Base-by-base conservation (phyloP, 2,329 filamentous ascomycete species). In the Aphanoascus verrucosus region DNA sequence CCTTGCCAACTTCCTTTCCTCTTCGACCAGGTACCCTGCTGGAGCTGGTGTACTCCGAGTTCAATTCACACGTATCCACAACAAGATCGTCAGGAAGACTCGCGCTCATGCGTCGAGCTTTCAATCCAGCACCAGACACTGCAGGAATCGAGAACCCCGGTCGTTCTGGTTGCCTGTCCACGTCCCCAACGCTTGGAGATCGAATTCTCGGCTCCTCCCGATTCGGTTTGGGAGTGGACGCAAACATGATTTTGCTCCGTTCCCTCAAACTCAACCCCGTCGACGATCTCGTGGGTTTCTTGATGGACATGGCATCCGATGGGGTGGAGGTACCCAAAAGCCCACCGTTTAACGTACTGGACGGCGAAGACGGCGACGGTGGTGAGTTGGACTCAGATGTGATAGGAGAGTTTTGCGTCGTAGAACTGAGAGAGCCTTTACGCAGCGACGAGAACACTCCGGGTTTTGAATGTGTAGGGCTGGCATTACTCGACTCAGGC, bases 1-100 rank as follows among this genome's bases (percentile, higher is more conserved):
- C 89, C 68, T 86, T 87, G 56, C 88, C 89, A 5, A 94, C 74
- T 56, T 84, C 79, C 69, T 85, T 88, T 38, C 85, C 83, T 62
- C 86, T 80, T 41, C 82, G 81, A 7, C 85, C 84, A 32, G 86
- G 75, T 49, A 91, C 72, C 59, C 86, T 81, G 68, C 81, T 84
- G 58, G 80, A 76, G 59, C 83, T 85, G 57, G 84, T 81, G 61
- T 82, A 91, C 60, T 89, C 85, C 45, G 77, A 75, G 56, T 80
- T 76, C 3, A 91, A 74, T 49, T 87, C 82, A 23, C 77, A 83
- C 8, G 82, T 77, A 56, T 88, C 83, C 31, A 89, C 83, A 1
- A 77, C 78, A 63, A 88, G 86, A 60, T 88, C 83, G 60, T 88
- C 85, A 1, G 84, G 84, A 23, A 88, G 72, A 61, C 79, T 85